phyloP scores from a whole-genome alignment of 2,329 filamentous ascomycete species.

The Aspergillus fumigatiaffinis region DNA sequence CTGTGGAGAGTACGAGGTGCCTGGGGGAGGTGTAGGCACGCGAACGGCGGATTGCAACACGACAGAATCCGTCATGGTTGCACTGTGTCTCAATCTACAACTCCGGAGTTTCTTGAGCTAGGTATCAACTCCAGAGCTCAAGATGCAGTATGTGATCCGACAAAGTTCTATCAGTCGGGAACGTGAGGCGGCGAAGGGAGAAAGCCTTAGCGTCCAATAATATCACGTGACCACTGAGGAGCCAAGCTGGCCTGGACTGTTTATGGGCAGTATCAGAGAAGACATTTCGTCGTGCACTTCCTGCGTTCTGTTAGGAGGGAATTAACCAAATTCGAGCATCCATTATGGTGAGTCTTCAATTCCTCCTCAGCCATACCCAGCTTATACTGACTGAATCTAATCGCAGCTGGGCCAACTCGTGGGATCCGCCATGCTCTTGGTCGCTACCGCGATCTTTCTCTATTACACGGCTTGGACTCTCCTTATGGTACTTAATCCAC shows the following conservation, averaged over 20 bases:
- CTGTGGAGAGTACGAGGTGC: constrained; percentile 45
- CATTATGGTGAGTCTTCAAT: neutral
- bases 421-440: constrained; percentile 71
- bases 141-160: constrained; percentile 1
- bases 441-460: constrained; percentile 68
- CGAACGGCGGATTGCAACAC: constrained; percentile 56
- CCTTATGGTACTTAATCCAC: constrained; percentile 67
- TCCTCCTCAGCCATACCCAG: neutral
- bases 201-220: constrained; percentile 16
- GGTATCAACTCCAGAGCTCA: constrained; percentile 3
- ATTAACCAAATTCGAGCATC: neutral
- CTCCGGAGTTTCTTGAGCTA: constrained; percentile 6
- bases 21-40: constrained; percentile 54
- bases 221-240: constrained; percentile 16
- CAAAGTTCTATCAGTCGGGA: neutral
- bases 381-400: constrained; percentile 4
- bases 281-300: neutral
- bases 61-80: constrained; percentile 39
- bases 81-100: constrained; percentile 15
- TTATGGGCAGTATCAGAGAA: constrained; percentile 1
- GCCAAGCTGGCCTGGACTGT: constrained; percentile 16
- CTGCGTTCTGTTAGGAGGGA: neutral
- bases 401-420: constrained; percentile 83
- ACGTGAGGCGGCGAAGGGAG: constrained; percentile 19
- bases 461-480: constrained; percentile 99